Evolutionary conservation across 2,329 filamentous ascomycete genomes (phyloP).

Genomic region (Diaporthe sp.): DNA sequence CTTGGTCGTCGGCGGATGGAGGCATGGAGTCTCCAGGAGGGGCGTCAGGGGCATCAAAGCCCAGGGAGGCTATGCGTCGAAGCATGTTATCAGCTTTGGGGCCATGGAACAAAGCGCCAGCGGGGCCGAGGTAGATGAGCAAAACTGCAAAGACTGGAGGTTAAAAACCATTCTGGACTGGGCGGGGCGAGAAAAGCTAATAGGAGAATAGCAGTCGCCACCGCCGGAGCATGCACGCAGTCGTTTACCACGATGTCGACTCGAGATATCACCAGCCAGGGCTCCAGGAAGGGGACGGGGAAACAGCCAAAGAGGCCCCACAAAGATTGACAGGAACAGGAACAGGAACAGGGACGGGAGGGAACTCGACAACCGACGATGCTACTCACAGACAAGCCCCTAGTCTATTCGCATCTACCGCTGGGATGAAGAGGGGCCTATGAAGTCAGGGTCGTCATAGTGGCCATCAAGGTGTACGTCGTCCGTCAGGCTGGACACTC

Average conservation of each 20-base stretch:
- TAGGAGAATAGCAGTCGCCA: background rate
- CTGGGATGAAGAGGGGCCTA: conserved; percentile 34
- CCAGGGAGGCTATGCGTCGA: conserved; percentile 59
- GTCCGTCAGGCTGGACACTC: conserved; percentile 16
- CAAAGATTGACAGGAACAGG: conserved; percentile 21
- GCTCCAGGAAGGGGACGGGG: background rate
- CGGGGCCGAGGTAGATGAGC: conserved; percentile 11
- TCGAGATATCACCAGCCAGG: background rate
- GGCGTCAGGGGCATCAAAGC: conserved; percentile 58
- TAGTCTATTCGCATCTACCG: conserved; percentile 15
- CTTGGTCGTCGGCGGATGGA: conserved; percentile 64
- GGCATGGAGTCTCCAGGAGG: conserved; percentile 66
- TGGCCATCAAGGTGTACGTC: conserved; percentile 39
- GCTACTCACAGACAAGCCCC: conserved; percentile 30
- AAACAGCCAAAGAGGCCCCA: conserved; percentile 17
- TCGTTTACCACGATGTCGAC: background rate
- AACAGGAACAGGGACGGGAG: background rate
- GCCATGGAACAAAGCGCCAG: conserved; percentile 36
- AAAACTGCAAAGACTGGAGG: conserved; percentile 22
- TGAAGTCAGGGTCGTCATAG: conserved; percentile 37
- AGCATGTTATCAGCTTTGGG: conserved; percentile 56
- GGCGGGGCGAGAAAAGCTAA: background rate
- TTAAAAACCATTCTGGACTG: conserved; percentile 32
- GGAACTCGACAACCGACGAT: background rate
- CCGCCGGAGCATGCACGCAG: conserved; percentile 6